Conservation (phyloP, 1,284 basidiomycete genomes). For the Sphaerobolus stellatus region DNA sequence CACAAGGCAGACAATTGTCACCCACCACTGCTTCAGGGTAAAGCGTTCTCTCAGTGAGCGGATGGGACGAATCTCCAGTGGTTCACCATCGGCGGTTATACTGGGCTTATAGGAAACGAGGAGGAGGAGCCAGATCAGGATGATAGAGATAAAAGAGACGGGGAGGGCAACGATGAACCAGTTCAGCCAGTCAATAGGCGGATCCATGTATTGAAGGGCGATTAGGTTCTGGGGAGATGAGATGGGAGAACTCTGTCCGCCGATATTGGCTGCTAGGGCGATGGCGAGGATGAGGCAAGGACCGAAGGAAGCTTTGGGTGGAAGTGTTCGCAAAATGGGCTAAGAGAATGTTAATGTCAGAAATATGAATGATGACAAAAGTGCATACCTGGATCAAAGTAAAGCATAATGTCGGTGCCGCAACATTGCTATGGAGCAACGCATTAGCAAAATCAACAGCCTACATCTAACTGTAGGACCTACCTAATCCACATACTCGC, state of each 20-base stretch:
- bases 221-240: slow-evolving; percentile 98
- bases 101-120: slow-evolving; percentile 79
- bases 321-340: slow-evolving; percentile 93
- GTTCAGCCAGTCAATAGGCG: slow-evolving; percentile 82
- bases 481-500: slow-evolving; percentile 99
- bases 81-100: slow-evolving; percentile 70
- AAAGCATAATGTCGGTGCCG: slow-evolving; percentile 96
- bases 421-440: slow-evolving; percentile 74
- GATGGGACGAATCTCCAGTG: slow-evolving; percentile 80
- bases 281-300: slow-evolving; percentile 96
- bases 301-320: slow-evolving; percentile 83
- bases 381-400: slow-evolving; percentile 84
- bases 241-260: slow-evolving; percentile 93
- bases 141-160: slow-evolving; percentile 80
- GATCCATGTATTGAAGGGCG: slow-evolving; percentile 86
- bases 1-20: slow-evolving; percentile 77
- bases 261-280: slow-evolving; percentile 96
- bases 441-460: slow-evolving; percentile 32
- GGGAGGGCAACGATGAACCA: slow-evolving; percentile 97
- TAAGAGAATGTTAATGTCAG: slow-evolving; percentile 35
- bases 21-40: slow-evolving; percentile 88
- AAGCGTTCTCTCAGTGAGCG: slow-evolving; percentile 80
- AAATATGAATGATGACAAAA: background rate
- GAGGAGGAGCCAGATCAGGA: slow-evolving; percentile 91
- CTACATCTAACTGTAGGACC: slow-evolving; percentile 31